Base-by-base conservation (phyloP, 2,329 filamentous ascomycete genomes). In the Aureobasidium sp. region DNA sequence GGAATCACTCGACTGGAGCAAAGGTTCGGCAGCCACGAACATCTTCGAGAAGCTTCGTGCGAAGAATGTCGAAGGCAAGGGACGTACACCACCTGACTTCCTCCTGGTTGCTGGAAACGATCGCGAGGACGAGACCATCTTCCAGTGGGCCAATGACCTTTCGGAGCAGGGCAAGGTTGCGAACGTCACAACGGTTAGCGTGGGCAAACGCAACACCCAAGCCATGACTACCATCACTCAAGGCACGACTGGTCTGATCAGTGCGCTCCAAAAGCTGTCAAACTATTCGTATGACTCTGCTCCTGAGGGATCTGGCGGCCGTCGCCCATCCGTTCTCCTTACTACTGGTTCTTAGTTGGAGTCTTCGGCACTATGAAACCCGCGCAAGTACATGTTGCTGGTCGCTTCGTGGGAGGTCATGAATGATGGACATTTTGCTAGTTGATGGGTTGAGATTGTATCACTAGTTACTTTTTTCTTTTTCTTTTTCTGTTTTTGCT, bases 101-200 rank as follows among this genome's bases (percentile, higher is more conserved):
- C 74, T 97, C 60, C 84, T 96, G 76, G 89, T 96, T 7, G 84
- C 92, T 35, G 93, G 93, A 38, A 92, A 96, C 69, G 90, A 92
- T 43, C 86, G 93, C 33, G 93, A 96, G 67, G 94, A 97, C 65
- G 93, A 97, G 70, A 88, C 90, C 67, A 88, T 96, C 21, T 97
- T 96, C 77, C 86, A 86, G 64, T 97, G 94, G 93, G 94, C 93
- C 19, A 96, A 96, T 74, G 80, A 84, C 51, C 76, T 96, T 11
- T 75, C 76, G 2, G 80, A 91, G 45, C 75, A 84, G 2, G 68
- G 65, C 17, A 62, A 65, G 10, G 65, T 79, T 50, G 60, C 67
- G 53, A 80, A 90, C 60, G 89, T 94, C 4, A 85, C 88, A 63
- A 96, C 92, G 2, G 91, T 96, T 23, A 95, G 89, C 65, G 78